Percentiles rank a stretch among this genome's conserved stretches.
These are phyloP conservation scores for Neonectria faginata DNA, from an alignment of 2,329 filamentous ascomycete species.

Conservation along the genomic window DNA sequence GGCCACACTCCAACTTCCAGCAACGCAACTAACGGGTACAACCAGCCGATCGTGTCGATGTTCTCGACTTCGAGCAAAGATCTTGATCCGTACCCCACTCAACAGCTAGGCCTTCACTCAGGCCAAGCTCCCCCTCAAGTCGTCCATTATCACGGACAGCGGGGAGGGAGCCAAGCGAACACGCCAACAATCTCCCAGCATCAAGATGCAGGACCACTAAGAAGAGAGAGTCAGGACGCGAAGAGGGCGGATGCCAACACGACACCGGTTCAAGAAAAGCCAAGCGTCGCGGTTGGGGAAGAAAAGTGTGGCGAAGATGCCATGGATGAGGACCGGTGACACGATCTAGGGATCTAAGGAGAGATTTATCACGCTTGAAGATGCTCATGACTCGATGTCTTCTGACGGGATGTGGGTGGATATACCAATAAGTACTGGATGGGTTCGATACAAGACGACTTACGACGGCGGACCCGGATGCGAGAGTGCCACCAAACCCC, in stretches of 20 bases:
- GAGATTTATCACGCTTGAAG: constrained; percentile 43
- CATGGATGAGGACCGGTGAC: constrained; percentile 46
- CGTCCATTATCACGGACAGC: constrained; percentile 74
- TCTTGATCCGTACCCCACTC: constrained; percentile 74
- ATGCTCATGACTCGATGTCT: constrained; percentile 44
- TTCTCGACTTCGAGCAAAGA: constrained; percentile 79
- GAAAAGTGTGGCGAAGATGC: constrained; percentile 29
- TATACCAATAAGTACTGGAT: constrained; percentile 45
- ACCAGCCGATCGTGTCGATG: constrained; percentile 74
- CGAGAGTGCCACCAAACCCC: constrained; percentile 15
- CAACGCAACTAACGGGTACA: constrained; percentile 70
- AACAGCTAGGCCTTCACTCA: constrained; percentile 71
- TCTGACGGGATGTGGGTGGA: constrained; percentile 33
- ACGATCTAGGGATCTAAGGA: constrained; percentile 34
- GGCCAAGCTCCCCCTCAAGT: constrained; percentile 74
- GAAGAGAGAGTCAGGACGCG: constrained; percentile 63
- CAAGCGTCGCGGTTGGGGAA: constrained; percentile 35
- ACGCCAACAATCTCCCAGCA: constrained; percentile 69
- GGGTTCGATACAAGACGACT: constrained; percentile 18
- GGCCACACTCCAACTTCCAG: constrained; percentile 62
- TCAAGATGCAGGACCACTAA: constrained; percentile 60
- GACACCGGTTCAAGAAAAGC: constrained; percentile 53
- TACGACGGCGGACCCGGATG: constrained; percentile 26
- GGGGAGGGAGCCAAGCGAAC: constrained; percentile 75
- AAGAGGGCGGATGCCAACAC: constrained; percentile 55